Conservation (phyloP, 495 filamentous ascomycete species). For the Podospora comata region DNA sequence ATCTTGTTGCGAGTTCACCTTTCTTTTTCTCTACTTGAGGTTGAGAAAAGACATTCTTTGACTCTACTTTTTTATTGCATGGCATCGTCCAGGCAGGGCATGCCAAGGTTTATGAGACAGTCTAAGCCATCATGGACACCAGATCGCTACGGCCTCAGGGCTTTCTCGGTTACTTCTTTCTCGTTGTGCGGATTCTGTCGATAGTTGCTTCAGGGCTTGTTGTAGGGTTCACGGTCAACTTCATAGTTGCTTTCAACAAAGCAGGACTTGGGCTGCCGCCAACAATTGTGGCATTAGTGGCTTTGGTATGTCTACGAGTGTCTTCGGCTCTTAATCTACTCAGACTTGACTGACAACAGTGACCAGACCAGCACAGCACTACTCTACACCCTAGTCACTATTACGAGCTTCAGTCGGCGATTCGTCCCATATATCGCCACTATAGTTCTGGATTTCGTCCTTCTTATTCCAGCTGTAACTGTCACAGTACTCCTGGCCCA, state of each 20-base stretch:
- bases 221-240: conserved; percentile 14
- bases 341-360: conserved; percentile 58
- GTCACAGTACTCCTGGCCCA: conserved; percentile 70
- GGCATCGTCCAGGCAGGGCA: neutral
- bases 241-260: conserved; percentile 3
- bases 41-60: neutral
- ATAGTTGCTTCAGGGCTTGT: conserved; percentile 9
- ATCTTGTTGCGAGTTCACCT: neutral
- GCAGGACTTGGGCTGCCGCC: neutral
- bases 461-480: conserved; percentile 69
- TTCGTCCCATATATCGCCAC: conserved; percentile 70
- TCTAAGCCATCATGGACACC: conserved; percentile 6
- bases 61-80: neutral
- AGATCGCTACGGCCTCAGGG: conserved; percentile 16
- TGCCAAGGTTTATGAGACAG: neutral
- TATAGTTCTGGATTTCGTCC: conserved; percentile 58
- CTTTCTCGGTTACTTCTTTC: conserved; percentile 17
- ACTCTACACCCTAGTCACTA: conserved; percentile 71
- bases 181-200: conserved; percentile 4
- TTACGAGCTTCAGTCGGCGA: conserved; percentile 71
- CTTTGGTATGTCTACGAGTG: conserved; percentile 47
- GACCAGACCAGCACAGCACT: conserved; percentile 69
- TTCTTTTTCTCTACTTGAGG: neutral
- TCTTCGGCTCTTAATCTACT: conserved; percentile 74
- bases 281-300: conserved; percentile 6